phyloP scores from a whole-genome alignment of 2,329 filamentous ascomycete species.

The Aspergillus niger region DNA sequence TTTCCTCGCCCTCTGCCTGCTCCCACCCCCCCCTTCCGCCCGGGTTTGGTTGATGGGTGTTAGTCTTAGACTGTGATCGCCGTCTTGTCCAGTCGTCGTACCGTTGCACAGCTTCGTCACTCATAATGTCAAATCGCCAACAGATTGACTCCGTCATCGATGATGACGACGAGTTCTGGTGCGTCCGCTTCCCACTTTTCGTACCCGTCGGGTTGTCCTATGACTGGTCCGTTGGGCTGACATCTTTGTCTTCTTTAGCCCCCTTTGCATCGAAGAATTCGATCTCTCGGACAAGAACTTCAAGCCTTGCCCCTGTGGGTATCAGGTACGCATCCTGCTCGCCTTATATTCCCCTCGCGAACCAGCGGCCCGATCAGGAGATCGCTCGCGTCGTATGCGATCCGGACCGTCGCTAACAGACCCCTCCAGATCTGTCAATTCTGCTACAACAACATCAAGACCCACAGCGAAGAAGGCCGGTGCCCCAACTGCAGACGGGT shows the following conservation, averaged over 20 bases:
- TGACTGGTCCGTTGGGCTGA: constrained; percentile 23
- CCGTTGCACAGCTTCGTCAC: constrained; percentile 26
- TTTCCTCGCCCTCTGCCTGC: constrained; percentile 15
- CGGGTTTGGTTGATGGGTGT: constrained; percentile 21
- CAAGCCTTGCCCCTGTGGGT: constrained; percentile 93
- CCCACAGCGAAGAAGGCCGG: constrained; percentile 87
- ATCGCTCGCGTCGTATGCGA: constrained; percentile 16
- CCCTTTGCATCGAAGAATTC: constrained; percentile 97
- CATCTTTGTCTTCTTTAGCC: constrained; percentile 56
- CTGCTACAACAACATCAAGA: constrained; percentile 99
- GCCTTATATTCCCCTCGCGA: background rate
- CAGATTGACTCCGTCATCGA: constrained; percentile 53
- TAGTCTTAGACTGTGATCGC: constrained; percentile 19
- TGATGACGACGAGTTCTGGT: constrained; percentile 54
- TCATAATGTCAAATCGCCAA: constrained; percentile 48
- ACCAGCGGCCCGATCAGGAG: background rate
- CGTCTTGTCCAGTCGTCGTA: constrained; percentile 20
- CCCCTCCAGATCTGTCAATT: constrained; percentile 87
- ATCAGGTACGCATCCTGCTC: constrained; percentile 68
- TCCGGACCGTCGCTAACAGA: constrained; percentile 9
- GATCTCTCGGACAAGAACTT: constrained; percentile 98
- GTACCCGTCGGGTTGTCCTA: constrained; percentile 1
- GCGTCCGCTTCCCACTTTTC: constrained; percentile 19
- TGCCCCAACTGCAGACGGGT: constrained; percentile 96
- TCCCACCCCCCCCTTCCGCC: constrained; percentile 23